Evolutionary conservation across 1,284 basidiomycete species (phyloP), one percentile per base, ranked within the genome.

Genomic region (Cutaneotrichosporon sp.): DNA sequence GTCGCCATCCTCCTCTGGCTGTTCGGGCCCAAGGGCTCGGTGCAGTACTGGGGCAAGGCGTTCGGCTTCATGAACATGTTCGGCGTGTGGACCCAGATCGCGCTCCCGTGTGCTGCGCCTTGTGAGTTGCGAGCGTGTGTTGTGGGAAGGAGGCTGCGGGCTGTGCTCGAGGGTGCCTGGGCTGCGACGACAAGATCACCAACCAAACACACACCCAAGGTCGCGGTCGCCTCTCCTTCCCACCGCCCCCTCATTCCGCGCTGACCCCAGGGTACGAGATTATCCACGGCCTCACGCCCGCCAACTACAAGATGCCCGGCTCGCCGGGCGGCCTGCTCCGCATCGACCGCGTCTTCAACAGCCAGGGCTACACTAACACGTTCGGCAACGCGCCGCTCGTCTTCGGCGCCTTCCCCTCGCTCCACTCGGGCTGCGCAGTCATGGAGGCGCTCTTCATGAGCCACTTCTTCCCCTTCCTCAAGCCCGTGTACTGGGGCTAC

Each of bases 11-110:
- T 91, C 71, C 75, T 94, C 10, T 92, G 89, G 85, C 83, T 90
- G 33, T 90, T 90, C 78, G 88, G 90, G 2, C 86, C 89, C 0
- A 89, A 89, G 63, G 87, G 89, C 38, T 85, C 86, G 0, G 85
- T 97, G 25, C 91, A 91, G 74, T 87, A 91, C 65, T 99, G 91
- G 88, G 92, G 85, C 0, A 85, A 87, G 60, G 88, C 89, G 0
- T 97, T 99, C 75, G 95, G 95, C 0, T 97, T 92, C 81, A 87
- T 97, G 87, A 98, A 94, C 82, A 82, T 97, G 52, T 81, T 86
- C 20, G 95, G 93, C 1, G 97, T 99, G 45, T 80, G 94, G 69
- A 86, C 89, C 60, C 97, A 99, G 77, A 89, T 97, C 69, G 72
- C 91, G 29, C 85, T 99, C 63, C 97, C 95, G 0, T 97, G 94